Conservation (phyloP, 75 land plant genomes). For the Ceratopteris richardii region DNA sequence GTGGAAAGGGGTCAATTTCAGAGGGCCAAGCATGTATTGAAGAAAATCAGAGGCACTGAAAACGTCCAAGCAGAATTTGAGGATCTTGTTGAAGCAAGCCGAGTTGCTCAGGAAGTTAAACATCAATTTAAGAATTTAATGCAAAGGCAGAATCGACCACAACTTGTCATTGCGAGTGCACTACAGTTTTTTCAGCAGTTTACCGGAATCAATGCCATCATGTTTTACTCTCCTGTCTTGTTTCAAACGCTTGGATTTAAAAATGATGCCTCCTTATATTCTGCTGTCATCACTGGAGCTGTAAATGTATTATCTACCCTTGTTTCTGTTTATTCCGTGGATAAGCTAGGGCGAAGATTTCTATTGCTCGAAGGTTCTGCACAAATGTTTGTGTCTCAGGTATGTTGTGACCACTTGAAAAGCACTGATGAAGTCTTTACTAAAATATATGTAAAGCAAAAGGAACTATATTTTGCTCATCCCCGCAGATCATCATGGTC, state of each 20-base stretch:
- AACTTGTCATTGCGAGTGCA: slow-evolving; percentile 13
- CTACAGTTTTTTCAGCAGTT: slow-evolving; percentile 36
- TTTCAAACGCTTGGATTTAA: slow-evolving; percentile 31
- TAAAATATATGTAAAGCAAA: too few species aligned
- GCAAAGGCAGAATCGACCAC: slow-evolving; percentile 14
- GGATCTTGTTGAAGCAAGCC: slow-evolving; percentile 21
- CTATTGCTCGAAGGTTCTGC: slow-evolving; percentile 29
- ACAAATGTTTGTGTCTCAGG: slow-evolving; percentile 37
- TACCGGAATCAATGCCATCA: slow-evolving; percentile 33
- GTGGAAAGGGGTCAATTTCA: slow-evolving; percentile 31
- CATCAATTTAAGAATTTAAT: slow-evolving; percentile 19
- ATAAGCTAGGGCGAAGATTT: slow-evolving; percentile 19
- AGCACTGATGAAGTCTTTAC: too few species aligned
- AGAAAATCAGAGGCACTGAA: slow-evolving; percentile 21
- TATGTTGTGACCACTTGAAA: too few species aligned
- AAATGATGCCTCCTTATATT: slow-evolving; percentile 25
- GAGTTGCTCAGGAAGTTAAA: slow-evolving; percentile 7
- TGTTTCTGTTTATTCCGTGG: slow-evolving; percentile 27
- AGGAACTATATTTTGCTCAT: too few species aligned
- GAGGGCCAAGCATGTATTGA: slow-evolving; percentile 16
- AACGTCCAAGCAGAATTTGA: slow-evolving; percentile 30
- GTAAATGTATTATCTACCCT: slow-evolving; percentile 28
- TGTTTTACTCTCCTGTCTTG: slow-evolving; percentile 33
- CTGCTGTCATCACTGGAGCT: slow-evolving; percentile 30
- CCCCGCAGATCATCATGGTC: too few species aligned